Evolutionary conservation across 2,329 filamentous ascomycete genomes (phyloP).

Genomic region (Alternaria tenuissima): DNA sequence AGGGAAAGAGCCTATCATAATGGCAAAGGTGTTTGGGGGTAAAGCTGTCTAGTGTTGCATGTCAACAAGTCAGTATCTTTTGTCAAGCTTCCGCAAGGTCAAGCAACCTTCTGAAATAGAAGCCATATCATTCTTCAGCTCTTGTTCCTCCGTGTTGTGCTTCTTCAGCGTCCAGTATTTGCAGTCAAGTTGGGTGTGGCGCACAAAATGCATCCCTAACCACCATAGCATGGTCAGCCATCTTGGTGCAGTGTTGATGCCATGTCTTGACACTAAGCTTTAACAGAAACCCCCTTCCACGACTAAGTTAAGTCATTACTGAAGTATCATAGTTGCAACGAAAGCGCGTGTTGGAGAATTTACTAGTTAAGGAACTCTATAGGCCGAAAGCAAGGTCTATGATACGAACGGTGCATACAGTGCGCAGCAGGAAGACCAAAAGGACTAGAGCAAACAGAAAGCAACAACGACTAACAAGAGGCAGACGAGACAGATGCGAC

Average conservation of each 20-base stretch:
- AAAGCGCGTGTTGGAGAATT: not conserved
- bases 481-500: too few species aligned
- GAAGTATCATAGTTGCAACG: not conserved
- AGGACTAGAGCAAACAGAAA: too few species aligned
- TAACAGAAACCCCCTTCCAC: not conserved
- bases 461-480: too few species aligned
- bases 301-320: not conserved
- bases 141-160: not conserved
- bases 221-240: not conserved
- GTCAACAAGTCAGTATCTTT: not conserved
- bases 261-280: not conserved
- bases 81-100: not conserved
- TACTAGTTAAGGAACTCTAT: not conserved
- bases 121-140: not conserved
- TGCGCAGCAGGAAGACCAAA: too few species aligned
- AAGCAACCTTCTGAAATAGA: conserved; percentile 2
- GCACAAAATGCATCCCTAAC: not conserved
- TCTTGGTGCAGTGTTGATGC: not conserved
- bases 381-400: not conserved
- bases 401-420: not conserved
- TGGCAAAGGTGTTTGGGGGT: not conserved
- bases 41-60: conserved; percentile 1
- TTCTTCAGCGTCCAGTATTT: not conserved
- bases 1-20: not conserved
- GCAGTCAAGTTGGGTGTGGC: not conserved